Evolutionary conservation across 2,329 filamentous ascomycete species (phyloP), one percentile per base, ranked within the genome.

Genomic region (Acarospora socialis): DNA sequence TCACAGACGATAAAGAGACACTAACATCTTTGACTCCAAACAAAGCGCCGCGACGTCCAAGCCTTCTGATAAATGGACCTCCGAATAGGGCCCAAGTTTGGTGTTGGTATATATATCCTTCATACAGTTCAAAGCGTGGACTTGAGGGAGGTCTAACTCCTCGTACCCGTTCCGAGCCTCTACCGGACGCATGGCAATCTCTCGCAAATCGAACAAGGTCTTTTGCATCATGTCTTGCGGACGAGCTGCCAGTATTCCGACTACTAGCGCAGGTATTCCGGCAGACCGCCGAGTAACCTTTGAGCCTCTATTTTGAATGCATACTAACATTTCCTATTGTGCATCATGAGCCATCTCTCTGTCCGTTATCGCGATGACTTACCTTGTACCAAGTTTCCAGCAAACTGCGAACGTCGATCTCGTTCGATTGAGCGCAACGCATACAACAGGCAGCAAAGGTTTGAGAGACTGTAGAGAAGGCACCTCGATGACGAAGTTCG

Each of bases 51-150:
- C 84, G n/a, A 95, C 65, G 38, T 77, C 70, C 3, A 98, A 63
- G 20, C 77, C 77, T 18, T 72, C 63, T 6, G 80, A 74, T 5
- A 94, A 65, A 44, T 84, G 78, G 1, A 63, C 61, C 46, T 92
- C 82, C 0, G 82, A 80, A 32, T 69, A 68, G 34, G 73, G 72
- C 17, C 81, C 68, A 9, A 95, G 64, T 30, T 73, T 71, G 0
- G 83, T 82, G 43, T 77, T 84, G 35, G 81, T 87, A 54, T 94
- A 90, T 2, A 93, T 77, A 42, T 92, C 84, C 49, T 90, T 90
- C 35, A 98, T 61, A 38, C 81, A 93, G 51, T 98, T 98, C 49
- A 93, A 69, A 0, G 90, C 84, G 53, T 98, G 90, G 0, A 98
- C 90, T 54, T 98, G 87, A 0, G 84, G 79, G 4, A 95, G 59